phyloP scores from a whole-genome alignment of 495 filamentous ascomycete genomes.

The Cercophora samala region DNA sequence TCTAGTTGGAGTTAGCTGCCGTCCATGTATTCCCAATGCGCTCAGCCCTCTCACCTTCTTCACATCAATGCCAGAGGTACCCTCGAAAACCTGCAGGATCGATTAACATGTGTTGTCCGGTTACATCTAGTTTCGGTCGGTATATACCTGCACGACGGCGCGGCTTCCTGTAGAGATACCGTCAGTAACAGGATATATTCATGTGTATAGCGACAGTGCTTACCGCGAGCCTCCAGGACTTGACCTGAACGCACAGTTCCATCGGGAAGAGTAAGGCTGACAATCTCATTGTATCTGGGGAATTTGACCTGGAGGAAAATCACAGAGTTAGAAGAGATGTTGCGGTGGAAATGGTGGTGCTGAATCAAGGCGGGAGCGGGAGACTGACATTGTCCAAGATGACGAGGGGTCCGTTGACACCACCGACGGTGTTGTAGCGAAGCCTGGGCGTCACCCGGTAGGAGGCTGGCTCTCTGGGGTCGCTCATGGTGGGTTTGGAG shows the following conservation, averaged over 20 bases:
- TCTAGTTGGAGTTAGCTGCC: constrained; percentile 48
- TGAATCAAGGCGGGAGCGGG: neutral
- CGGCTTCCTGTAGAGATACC: constrained; percentile 61
- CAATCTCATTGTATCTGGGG: constrained; percentile 96
- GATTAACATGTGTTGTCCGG: constrained; percentile 17
- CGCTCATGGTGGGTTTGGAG: constrained; percentile 52
- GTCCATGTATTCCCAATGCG: neutral
- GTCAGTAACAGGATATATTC: constrained; percentile 20
- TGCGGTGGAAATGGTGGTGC: neutral
- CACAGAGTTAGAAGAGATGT: constrained; percentile 30
- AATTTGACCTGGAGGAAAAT: constrained; percentile 74
- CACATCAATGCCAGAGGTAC: constrained; percentile 94
- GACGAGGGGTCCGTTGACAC: constrained; percentile 95
- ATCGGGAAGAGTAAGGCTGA: constrained; percentile 91
- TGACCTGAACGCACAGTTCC: constrained; percentile 91
- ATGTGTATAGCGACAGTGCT: constrained; percentile 14
- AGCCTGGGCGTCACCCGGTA: constrained; percentile 77
- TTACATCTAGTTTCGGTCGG: neutral
- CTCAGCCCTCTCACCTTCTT: constrained; percentile 69
- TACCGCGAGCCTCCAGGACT: constrained; percentile 95
- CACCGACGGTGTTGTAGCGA: constrained; percentile 96
- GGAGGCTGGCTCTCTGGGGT: constrained; percentile 73
- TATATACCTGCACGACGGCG: constrained; percentile 86
- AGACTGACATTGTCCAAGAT: constrained; percentile 86
- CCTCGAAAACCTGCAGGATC: constrained; percentile 81